phyloP scores from a whole-genome alignment of 495 filamentous ascomycete species.

The Saxophila tyrrhenica region DNA sequence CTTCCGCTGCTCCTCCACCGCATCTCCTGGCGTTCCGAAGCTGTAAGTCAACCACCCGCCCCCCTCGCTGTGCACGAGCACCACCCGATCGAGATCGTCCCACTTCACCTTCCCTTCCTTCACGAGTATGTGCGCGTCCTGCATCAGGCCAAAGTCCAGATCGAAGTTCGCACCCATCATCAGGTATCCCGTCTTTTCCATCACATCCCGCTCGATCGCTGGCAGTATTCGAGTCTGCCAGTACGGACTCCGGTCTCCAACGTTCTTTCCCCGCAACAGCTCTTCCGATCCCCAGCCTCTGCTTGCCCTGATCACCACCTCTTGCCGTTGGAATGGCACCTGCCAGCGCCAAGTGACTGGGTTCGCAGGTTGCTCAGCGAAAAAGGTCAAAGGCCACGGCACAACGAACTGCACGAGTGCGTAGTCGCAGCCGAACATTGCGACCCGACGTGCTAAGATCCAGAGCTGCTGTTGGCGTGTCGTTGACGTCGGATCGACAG shows the following conservation, averaged over 20 bases:
- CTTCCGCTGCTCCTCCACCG: constrained; percentile 34
- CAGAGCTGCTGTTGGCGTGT: constrained; percentile 38
- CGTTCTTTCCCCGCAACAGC: constrained; percentile 32
- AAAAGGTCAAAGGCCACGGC: constrained; percentile 67
- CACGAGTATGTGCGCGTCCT: constrained; percentile 51
- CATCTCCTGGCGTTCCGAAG: constrained; percentile 23
- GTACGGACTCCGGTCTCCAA: constrained; percentile 26
- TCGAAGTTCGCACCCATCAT: constrained; percentile 72
- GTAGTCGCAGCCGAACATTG: constrained; percentile 59
- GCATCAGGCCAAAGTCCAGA: constrained; percentile 67
- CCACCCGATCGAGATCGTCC: constrained; percentile 50
- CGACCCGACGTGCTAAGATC: constrained; percentile 42
- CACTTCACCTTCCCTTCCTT: constrained; percentile 44
- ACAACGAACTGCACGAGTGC: constrained; percentile 54
- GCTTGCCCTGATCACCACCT: constrained; percentile 64
- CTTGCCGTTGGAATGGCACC: constrained; percentile 57
- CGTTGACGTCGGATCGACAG: constrained; percentile 42
- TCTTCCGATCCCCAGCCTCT: constrained; percentile 41
- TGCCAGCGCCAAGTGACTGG: constrained; percentile 55
- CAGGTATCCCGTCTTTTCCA: constrained; percentile 67
- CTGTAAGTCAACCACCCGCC: constrained; percentile 55
- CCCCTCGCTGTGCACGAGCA: constrained; percentile 52
- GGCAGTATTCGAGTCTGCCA: constrained; percentile 42
- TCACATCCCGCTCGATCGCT: constrained; percentile 50
- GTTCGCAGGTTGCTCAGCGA: constrained; percentile 37